phyloP scores from a whole-genome alignment of 2,329 filamentous ascomycete genomes.

The Stemphylium lycopersici region DNA sequence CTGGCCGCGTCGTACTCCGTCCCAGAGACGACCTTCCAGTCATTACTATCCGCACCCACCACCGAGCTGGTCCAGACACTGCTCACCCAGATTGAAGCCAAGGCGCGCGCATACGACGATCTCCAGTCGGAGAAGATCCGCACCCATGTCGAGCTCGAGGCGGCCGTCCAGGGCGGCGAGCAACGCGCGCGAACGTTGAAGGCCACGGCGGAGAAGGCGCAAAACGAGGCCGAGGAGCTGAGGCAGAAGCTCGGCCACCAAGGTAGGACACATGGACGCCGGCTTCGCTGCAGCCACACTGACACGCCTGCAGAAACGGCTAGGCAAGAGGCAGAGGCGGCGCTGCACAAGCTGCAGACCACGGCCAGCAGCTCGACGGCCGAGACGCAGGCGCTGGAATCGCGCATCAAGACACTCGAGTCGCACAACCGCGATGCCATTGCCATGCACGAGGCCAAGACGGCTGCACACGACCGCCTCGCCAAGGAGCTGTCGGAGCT shows the following conservation, averaged over 20 bases:
- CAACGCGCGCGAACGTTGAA: conserved; percentile 83
- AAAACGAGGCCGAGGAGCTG: conserved; percentile 82
- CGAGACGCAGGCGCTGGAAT: conserved; percentile 76
- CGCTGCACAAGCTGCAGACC: conserved; percentile 78
- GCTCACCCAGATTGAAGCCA: conserved; percentile 74
- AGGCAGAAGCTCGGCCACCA: conserved; percentile 81
- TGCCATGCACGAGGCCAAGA: conserved; percentile 87
- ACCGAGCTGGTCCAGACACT: conserved; percentile 77
- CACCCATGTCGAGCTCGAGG: conserved; percentile 91
- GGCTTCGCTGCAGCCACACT: conserved; percentile 12
- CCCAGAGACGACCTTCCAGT: conserved; percentile 67
- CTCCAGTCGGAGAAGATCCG: conserved; percentile 87
- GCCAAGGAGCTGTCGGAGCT: conserved; percentile 85
- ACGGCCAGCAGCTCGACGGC: conserved; percentile 74
- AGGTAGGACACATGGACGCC: conserved; percentile 61
- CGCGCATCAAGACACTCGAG: conserved; percentile 85
- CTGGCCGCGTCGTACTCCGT: conserved; percentile 74
- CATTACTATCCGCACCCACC: conserved; percentile 71
- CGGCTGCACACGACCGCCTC: conserved; percentile 81
- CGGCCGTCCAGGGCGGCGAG: conserved; percentile 82
- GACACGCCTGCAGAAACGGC: conserved; percentile 67
- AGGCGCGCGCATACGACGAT: conserved; percentile 81
- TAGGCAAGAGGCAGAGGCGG: conserved; percentile 76
- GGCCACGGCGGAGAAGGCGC: conserved; percentile 77
- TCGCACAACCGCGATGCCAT: conserved; percentile 91